These are phyloP conservation scores for Neopestalotiopsis sp. DNA, from an alignment of 2,329 filamentous ascomycete species.

Conservation along the genomic window DNA sequence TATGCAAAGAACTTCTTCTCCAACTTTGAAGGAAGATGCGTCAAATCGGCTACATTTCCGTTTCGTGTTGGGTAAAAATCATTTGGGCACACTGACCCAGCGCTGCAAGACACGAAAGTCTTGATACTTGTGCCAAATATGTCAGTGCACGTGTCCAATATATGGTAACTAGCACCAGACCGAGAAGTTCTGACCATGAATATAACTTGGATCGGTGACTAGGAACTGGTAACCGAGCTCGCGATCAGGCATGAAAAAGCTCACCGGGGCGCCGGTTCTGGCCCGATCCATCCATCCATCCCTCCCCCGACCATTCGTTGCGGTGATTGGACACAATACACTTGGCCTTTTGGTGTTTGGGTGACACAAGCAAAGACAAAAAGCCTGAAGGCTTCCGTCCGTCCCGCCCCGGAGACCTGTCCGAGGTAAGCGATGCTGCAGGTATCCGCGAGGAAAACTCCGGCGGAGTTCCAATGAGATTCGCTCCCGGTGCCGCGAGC, in stretches of 20 bases:
- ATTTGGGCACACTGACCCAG: background rate
- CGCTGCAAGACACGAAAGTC: background rate
- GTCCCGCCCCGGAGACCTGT: background rate
- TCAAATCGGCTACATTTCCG: background rate
- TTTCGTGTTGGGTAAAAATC: background rate
- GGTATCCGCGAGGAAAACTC: background rate
- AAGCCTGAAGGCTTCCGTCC: background rate
- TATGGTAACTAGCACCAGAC: background rate
- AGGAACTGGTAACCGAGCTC: background rate
- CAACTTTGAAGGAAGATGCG: background rate
- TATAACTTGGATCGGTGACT: background rate
- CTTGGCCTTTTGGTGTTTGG: background rate
- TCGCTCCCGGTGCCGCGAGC: background rate
- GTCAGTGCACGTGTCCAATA: conserved; percentile 1
- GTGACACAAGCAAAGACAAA: background rate
- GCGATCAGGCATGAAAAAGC: no score
- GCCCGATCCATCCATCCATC: background rate
- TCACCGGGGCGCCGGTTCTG: no score
- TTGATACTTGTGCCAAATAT: background rate
- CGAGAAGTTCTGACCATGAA: background rate
- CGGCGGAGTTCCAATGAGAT: background rate
- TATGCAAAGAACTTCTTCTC: background rate
- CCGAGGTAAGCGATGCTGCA: background rate
- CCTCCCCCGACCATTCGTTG: background rate
- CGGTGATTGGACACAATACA: background rate